Conservation (phyloP, 2,329 filamentous ascomycete species). For the Paraphoma sp. region DNA sequence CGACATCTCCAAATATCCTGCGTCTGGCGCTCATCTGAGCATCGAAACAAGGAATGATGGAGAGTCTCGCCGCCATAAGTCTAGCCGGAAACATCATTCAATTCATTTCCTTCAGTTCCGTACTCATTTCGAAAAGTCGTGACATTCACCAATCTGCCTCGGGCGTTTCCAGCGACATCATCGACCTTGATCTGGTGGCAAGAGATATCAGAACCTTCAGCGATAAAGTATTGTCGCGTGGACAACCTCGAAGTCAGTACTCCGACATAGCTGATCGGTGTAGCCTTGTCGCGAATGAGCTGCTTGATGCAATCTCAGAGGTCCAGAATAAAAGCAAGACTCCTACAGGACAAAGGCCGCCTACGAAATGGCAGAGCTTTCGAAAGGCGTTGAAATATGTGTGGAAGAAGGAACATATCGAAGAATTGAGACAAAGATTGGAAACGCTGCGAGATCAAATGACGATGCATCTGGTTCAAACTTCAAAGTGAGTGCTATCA, state of each 20-base stretch:
- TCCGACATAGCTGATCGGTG: background rate
- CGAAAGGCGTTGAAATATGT: constrained; percentile 6
- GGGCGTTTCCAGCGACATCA: background rate
- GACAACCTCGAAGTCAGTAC: background rate
- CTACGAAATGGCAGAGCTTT: constrained; percentile 2
- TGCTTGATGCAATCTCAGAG: background rate
- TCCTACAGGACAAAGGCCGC: background rate
- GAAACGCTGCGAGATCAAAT: constrained; percentile 3
- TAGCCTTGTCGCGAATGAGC: background rate
- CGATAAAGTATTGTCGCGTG: background rate
- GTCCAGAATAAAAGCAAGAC: background rate
- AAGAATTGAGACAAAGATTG: constrained; percentile 1
- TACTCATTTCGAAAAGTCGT: constrained; percentile 3
- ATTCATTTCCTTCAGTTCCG: constrained; percentile 10
- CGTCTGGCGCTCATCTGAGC: too few species aligned
- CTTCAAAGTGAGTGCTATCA: constrained; percentile 1
- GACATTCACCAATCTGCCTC: background rate
- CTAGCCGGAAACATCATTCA: constrained; percentile 12
- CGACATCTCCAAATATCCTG: background rate
- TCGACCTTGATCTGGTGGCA: constrained; percentile 3
- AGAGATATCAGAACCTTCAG: background rate
- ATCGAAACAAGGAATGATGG: background rate
- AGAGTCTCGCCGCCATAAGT: constrained; percentile 5
- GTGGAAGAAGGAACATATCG: constrained; percentile 5
- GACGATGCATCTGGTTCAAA: background rate